Conservation (phyloP, 2,329 filamentous ascomycete genomes). For the Fusarium nanum region DNA sequence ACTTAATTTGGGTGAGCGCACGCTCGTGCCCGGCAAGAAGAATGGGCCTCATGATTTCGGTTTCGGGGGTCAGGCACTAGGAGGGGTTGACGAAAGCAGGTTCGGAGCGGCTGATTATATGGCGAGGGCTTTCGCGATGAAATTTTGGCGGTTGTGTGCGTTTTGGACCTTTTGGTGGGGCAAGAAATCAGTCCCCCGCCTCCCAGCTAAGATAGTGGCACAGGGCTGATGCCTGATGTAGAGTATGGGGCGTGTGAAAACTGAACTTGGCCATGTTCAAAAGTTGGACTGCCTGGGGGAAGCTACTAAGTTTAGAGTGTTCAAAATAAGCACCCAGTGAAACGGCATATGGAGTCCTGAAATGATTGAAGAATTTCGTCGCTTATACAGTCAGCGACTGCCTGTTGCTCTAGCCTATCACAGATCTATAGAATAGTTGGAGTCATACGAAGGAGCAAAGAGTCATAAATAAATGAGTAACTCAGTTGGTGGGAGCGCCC, state of each 20-base stretch:
- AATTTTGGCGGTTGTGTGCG: slow-evolving; percentile 60
- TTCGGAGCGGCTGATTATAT: slow-evolving; percentile 49
- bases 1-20: slow-evolving; percentile 94
- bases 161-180: slow-evolving; percentile 55
- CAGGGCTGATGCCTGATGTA: slow-evolving; percentile 29
- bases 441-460: slow-evolving; percentile 33
- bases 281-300: slow-evolving; percentile 8
- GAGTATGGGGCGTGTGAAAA: slow-evolving; percentile 26
- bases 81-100: slow-evolving; percentile 47
- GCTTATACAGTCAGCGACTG: neutral
- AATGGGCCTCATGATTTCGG: slow-evolving; percentile 89
- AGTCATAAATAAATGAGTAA: slow-evolving; percentile 29
- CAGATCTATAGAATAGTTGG: slow-evolving; percentile 3
- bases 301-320: neutral
- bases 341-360: neutral
- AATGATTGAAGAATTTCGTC: neutral
- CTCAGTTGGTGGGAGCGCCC: neutral
- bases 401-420: slow-evolving; percentile 17
- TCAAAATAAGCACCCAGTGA: neutral
- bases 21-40: slow-evolving; percentile 96
- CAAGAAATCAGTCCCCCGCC: slow-evolving; percentile 43
- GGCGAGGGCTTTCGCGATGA: slow-evolving; percentile 52
- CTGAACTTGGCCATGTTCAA: slow-evolving; percentile 22
- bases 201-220: slow-evolving; percentile 23
- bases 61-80: slow-evolving; percentile 39